A percentile compares a stretch with the other conserved stretches of the same genome.
These are phyloP conservation scores for Monosporascus sp. DNA, from an alignment of 2,329 filamentous ascomycete species.

Conservation along the genomic window DNA sequence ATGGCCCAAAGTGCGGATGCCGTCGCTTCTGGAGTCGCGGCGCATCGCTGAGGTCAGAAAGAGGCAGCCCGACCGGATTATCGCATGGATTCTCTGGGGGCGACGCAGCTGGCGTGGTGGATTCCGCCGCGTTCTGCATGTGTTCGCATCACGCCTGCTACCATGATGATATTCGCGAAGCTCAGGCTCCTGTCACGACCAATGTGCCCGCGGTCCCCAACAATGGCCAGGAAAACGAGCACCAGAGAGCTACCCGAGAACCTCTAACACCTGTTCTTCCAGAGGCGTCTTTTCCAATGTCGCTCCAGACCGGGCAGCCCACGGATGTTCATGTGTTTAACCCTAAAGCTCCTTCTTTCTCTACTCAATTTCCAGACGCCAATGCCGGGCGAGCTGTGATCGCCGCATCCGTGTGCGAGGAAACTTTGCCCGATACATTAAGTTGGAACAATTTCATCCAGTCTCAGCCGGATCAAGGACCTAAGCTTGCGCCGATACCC, in stretches of 20 bases:
- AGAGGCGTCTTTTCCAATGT: constrained; percentile 40
- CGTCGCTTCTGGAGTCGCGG: constrained; percentile 55
- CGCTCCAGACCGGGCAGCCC: constrained; percentile 29
- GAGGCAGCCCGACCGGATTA: constrained; percentile 19
- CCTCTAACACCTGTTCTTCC: constrained; percentile 45
- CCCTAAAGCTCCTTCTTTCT: constrained; percentile 27
- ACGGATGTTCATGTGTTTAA: constrained; percentile 38
- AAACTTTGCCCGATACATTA: constrained; percentile 51
- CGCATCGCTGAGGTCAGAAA: constrained; percentile 26
- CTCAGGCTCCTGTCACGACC: constrained; percentile 14
- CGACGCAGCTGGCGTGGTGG: constrained; percentile 15
- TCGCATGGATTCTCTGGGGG: constrained; percentile 17
- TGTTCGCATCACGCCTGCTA: constrained; percentile 59
- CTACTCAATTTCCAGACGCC: constrained; percentile 25
- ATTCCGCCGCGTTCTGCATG: constrained; percentile 53
- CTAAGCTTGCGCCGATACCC: constrained; percentile 40
- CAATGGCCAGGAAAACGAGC: constrained; percentile 50
- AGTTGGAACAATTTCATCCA: constrained; percentile 42
- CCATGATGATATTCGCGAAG: constrained; percentile 43
- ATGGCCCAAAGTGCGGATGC: constrained; percentile 52
- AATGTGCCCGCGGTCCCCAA: constrained; percentile 4
- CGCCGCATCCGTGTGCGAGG: constrained; percentile 26
- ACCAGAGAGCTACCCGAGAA: constrained; percentile 40
- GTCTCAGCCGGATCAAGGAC: constrained; percentile 30
- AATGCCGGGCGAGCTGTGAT: constrained; percentile 18